Evolutionary conservation across 2,329 filamentous ascomycete species (phyloP).

Genomic region (Aspergillus oerlinghausenensis): DNA sequence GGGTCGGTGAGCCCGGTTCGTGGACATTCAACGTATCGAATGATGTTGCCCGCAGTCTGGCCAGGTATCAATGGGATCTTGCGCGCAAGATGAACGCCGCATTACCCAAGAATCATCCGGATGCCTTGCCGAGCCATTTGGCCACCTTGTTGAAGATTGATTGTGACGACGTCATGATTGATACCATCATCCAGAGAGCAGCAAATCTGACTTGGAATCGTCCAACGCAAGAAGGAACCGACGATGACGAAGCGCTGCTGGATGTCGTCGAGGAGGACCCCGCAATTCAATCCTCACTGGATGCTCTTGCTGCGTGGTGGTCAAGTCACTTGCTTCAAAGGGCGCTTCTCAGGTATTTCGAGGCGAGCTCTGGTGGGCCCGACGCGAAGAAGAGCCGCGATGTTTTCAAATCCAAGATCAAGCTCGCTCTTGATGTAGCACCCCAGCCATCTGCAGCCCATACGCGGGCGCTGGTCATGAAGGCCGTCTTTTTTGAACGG

Average conservation of each 20-base stretch:
- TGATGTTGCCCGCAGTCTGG: conserved; percentile 66
- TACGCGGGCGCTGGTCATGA: conserved; percentile 54
- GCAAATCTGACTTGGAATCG: conserved; percentile 88
- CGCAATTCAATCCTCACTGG: conserved; percentile 78
- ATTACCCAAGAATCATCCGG: conserved; percentile 51
- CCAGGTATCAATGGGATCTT: conserved; percentile 73
- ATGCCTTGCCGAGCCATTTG: conserved; percentile 71
- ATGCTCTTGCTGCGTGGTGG: conserved; percentile 88
- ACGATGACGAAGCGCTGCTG: conserved; percentile 64
- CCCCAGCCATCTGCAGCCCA: conserved; percentile 72
- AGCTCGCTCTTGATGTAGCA: conserved; percentile 66
- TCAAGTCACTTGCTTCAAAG: conserved; percentile 70
- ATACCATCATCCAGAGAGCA: conserved; percentile 74
- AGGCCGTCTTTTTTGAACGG: conserved; percentile 54
- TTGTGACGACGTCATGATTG: conserved; percentile 74
- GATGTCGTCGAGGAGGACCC: conserved; percentile 80
- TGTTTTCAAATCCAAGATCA: conserved; percentile 52
- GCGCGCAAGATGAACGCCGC: conserved; percentile 59
- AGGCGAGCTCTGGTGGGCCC: conserved; percentile 47
- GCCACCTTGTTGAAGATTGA: conserved; percentile 70
- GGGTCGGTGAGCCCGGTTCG: conserved; percentile 62
- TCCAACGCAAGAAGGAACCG: conserved; percentile 63
- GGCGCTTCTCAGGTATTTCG: conserved; percentile 61
- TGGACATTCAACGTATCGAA: conserved; percentile 63
- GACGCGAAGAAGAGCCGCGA: conserved; percentile 38